These are phyloP conservation scores for Ceratobasidium sp. DNA, from an alignment of 1,284 basidiomycete genomes.

Conservation along the genomic window DNA sequence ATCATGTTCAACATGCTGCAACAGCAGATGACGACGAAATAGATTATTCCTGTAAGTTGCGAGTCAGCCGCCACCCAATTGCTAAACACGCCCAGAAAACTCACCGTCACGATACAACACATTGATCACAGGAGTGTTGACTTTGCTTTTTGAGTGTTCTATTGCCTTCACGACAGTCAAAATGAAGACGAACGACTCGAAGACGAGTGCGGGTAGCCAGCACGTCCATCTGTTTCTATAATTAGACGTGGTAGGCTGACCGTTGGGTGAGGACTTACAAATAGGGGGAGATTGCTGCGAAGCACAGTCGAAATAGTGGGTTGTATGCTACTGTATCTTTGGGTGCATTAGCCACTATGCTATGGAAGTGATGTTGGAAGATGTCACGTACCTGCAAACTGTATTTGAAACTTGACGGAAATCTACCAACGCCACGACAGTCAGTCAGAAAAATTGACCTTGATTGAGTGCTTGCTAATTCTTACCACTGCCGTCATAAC, in stretches of 20 bases:
- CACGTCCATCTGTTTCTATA: constrained; percentile 29
- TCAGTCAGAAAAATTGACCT: neutral
- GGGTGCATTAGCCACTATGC: neutral
- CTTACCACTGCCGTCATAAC: constrained; percentile 10
- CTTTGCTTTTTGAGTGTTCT: constrained; percentile 25
- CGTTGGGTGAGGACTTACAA: constrained; percentile 1
- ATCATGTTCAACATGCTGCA: constrained; percentile 38
- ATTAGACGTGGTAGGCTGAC: neutral
- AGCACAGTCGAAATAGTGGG: constrained; percentile 14
- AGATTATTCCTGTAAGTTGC: constrained; percentile 40
- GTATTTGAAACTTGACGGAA: constrained; percentile 16
- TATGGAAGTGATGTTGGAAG: neutral
- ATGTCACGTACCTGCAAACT: constrained; percentile 14
- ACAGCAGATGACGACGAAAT: constrained; percentile 36
- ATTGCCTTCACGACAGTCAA: constrained; percentile 43
- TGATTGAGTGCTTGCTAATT: neutral
- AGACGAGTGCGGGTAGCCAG: constrained; percentile 42
- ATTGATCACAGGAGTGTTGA: constrained; percentile 33
- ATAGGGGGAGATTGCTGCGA: constrained; percentile 17
- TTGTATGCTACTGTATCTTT: constrained; percentile 17
- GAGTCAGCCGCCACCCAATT: neutral
- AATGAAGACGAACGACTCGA: constrained; percentile 41
- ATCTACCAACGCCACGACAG: constrained; percentile 9
- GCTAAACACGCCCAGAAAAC: neutral
- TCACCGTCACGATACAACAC: constrained; percentile 44